Percentiles rank a stretch among this genome's conserved stretches.
phyloP scores from a whole-genome alignment of 2,329 filamentous ascomycete species.

The Ascosphaera pollenicola region DNA sequence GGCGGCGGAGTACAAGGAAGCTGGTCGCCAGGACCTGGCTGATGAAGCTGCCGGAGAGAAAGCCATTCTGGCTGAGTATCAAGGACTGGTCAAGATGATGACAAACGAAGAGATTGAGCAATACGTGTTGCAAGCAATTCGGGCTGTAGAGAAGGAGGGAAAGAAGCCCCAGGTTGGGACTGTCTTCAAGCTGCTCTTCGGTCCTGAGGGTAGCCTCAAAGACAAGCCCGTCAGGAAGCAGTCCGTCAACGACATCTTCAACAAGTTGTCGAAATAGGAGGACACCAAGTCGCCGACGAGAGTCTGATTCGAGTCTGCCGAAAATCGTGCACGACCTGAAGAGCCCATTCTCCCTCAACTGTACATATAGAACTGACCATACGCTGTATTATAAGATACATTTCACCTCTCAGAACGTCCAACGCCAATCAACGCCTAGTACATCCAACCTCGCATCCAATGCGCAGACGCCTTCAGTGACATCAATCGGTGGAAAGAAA shows the following conservation, averaged over 20 bases:
- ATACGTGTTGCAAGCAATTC: constrained; percentile 15
- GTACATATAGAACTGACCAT: no score
- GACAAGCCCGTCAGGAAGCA: constrained; percentile 20
- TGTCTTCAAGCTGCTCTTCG: constrained; percentile 22
- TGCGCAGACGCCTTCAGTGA: no score
- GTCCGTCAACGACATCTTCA: background rate
- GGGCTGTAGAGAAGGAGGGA: constrained; percentile 14
- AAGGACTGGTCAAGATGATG: constrained; percentile 20
- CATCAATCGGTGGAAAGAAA: background rate
- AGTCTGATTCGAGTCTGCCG: no score
- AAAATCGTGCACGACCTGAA: no score
- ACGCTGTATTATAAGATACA: no score
- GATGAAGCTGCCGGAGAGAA: constrained; percentile 24
- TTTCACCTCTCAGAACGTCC: no score
- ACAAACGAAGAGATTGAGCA: constrained; percentile 17
- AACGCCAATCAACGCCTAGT: no score
- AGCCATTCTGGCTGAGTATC: constrained; percentile 23
- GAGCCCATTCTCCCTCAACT: no score
- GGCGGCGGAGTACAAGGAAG: constrained; percentile 18
- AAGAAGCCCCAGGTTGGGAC: constrained; percentile 16
- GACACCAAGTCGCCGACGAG: background rate
- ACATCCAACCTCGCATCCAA: no score
- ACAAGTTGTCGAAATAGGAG: background rate
- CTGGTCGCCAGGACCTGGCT: constrained; percentile 21
- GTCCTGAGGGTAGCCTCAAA: constrained; percentile 18